A percentile compares a stretch with the other conserved stretches of the same genome.
phyloP scores from a whole-genome alignment of 768 basidiomycete species.

The Mycena maculata region DNA sequence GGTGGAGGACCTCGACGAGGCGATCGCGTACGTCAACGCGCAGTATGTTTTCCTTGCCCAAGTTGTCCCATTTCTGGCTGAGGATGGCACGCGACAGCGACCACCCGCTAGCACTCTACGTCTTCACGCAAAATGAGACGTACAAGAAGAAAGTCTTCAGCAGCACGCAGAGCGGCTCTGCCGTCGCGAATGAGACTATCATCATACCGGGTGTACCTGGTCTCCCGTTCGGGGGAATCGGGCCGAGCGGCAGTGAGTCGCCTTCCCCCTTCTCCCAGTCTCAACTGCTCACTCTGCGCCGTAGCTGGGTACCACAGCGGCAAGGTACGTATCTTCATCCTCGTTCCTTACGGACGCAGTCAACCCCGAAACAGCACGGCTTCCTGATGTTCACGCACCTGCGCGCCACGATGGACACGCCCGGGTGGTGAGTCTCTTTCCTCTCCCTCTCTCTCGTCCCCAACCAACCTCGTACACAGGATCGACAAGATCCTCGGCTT shows the following conservation, averaged over 20 bases:
- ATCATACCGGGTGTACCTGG: constrained; percentile 69
- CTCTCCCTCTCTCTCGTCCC: constrained; percentile 46
- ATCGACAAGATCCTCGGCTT: constrained; percentile 60
- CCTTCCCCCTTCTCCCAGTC: neutral
- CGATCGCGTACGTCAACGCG: constrained; percentile 73
- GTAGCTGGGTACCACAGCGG: constrained; percentile 77
- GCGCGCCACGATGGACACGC: constrained; percentile 69
- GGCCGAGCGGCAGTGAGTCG: constrained; percentile 75
- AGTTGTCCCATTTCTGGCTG: neutral
- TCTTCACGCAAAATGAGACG: constrained; percentile 71
- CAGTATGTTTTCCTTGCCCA: constrained; percentile 50
- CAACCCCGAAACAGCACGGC: constrained; percentile 53
- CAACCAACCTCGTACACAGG: constrained; percentile 48
- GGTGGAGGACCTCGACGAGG: constrained; percentile 77
- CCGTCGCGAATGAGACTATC: constrained; percentile 75
- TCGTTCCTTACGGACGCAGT: too few relatives aligned
- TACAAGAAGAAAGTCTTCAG: constrained; percentile 77
- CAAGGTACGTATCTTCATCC: constrained; percentile 49
- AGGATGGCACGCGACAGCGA: constrained; percentile 54
- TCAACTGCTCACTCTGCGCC: neutral
- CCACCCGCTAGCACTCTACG: constrained; percentile 81
- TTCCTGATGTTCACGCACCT: constrained; percentile 86
- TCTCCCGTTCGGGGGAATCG: constrained; percentile 81
- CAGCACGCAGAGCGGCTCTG: constrained; percentile 78
- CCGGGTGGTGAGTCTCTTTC: constrained; percentile 59